phyloP scores from a whole-genome alignment of 1,284 basidiomycete genomes.

The Ceratobasidium sp. region DNA sequence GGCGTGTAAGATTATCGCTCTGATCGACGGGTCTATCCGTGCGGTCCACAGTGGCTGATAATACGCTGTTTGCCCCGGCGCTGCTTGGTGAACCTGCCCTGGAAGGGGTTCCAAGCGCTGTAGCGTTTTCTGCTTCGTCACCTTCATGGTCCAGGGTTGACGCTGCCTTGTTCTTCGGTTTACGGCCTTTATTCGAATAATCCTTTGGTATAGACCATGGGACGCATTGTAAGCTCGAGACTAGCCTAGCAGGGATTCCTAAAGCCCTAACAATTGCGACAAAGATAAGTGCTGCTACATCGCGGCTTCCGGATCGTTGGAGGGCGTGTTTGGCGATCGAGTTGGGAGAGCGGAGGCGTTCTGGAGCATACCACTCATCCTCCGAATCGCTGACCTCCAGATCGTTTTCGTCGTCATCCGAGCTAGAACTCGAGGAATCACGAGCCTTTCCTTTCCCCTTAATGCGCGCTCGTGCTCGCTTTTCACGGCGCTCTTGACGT shows the following conservation, averaged over 20 bases:
- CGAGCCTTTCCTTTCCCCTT: conserved; percentile 49
- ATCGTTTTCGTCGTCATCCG: conserved; percentile 51
- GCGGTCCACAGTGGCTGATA: conserved; percentile 1
- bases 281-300: conserved; percentile 89
- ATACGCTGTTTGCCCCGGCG: background rate
- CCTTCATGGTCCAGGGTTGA: conserved; percentile 48
- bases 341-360: conserved; percentile 70
- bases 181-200: conserved; percentile 3
- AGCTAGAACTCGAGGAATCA: conserved; percentile 46
- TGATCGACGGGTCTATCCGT: conserved; percentile 45
- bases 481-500: conserved; percentile 46
- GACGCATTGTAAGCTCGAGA: conserved; percentile 88
- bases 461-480: conserved; percentile 43
- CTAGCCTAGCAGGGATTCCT: conserved; percentile 84
- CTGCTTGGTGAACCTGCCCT: background rate
- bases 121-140: conserved; percentile 52
- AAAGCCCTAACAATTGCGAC: conserved; percentile 87
- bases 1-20: conserved; percentile 53
- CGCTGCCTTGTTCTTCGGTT: conserved; percentile 47
- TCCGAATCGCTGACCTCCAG: conserved; percentile 64
- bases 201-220: conserved; percentile 64
- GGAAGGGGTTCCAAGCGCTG: conserved; percentile 45
- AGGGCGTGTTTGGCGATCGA: conserved; percentile 89
- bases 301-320: conserved; percentile 79
- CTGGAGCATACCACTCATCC: conserved; percentile 56